Conservation (phyloP, 2,329 filamentous ascomycete genomes). For the Rhexocercosporidium sp. region DNA sequence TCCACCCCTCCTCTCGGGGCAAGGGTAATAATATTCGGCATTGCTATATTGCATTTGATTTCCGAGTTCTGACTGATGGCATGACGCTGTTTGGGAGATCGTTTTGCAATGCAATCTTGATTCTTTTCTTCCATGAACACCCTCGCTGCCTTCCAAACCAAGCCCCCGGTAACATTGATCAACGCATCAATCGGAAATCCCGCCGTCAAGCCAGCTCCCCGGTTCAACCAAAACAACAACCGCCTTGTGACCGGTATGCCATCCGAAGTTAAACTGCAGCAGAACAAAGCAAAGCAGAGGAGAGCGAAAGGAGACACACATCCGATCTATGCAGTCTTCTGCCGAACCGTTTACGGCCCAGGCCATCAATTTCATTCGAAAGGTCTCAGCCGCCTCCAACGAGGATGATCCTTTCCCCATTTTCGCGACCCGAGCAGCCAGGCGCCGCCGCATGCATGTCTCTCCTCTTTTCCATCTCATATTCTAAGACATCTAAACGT, state of each 20-base stretch:
- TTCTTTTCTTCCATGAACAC: slow-evolving; percentile 2
- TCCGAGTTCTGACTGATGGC: background rate
- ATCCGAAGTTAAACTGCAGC: slow-evolving; percentile 1
- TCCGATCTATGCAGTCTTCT: slow-evolving; percentile 7
- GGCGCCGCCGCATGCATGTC: slow-evolving; percentile 2
- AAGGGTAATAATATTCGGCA: background rate
- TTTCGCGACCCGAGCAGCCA: background rate
- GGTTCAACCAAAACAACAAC: slow-evolving; percentile 4
- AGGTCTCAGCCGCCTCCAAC: slow-evolving; percentile 14
- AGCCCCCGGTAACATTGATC: background rate
- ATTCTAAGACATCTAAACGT: background rate
- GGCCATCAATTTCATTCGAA: background rate
- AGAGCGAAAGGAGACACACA: background rate
- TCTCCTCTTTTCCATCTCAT: background rate
- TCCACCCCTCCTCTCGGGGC: too few species aligned
- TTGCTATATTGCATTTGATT: slow-evolving; percentile 7
- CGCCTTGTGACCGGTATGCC: background rate
- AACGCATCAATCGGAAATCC: slow-evolving; percentile 10
- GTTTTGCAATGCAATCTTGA: slow-evolving; percentile 7
- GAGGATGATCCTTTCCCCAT: slow-evolving; percentile 13
- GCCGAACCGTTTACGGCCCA: background rate
- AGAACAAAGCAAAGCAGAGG: background rate
- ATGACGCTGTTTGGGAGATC: slow-evolving; percentile 11
- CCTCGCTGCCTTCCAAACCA: slow-evolving; percentile 1
- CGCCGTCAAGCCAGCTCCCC: background rate